Evolutionary conservation across 2,329 filamentous ascomycete genomes (phyloP).

Genomic region (Blastomyces percursus): DNA sequence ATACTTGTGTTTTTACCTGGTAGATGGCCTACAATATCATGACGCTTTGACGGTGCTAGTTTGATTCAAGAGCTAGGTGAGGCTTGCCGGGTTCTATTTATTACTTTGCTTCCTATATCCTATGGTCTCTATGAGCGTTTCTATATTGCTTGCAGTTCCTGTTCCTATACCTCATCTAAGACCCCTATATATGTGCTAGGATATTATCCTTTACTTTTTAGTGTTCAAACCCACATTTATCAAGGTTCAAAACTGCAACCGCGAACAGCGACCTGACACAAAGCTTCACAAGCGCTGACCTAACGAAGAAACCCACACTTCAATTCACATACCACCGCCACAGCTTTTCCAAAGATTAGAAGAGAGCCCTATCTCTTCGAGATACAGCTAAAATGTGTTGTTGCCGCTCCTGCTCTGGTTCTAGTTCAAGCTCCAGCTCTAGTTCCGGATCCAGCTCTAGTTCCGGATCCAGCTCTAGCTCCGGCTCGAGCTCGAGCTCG

Average conservation of each 20-base stretch:
- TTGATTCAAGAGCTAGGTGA: slow-evolving; percentile 1
- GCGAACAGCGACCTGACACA: neutral
- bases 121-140: neutral
- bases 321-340: neutral
- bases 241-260: neutral
- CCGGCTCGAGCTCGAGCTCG: neutral
- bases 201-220: neutral
- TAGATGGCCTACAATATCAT: neutral
- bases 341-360: neutral
- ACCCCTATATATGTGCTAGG: neutral
- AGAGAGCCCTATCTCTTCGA: neutral
- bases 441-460: neutral
- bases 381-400: neutral
- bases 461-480: slow-evolving; percentile 14
- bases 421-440: neutral
- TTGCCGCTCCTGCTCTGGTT: neutral
- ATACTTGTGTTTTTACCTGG: neutral
- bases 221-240: neutral
- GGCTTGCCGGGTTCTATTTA: neutral
- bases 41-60: neutral
- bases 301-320: neutral
- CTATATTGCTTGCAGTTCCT: neutral
- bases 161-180: neutral
- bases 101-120: neutral
- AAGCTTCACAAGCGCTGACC: no score